Base-by-base conservation (phyloP, 2,329 filamentous ascomycete genomes). In the Fusarium sp. region DNA sequence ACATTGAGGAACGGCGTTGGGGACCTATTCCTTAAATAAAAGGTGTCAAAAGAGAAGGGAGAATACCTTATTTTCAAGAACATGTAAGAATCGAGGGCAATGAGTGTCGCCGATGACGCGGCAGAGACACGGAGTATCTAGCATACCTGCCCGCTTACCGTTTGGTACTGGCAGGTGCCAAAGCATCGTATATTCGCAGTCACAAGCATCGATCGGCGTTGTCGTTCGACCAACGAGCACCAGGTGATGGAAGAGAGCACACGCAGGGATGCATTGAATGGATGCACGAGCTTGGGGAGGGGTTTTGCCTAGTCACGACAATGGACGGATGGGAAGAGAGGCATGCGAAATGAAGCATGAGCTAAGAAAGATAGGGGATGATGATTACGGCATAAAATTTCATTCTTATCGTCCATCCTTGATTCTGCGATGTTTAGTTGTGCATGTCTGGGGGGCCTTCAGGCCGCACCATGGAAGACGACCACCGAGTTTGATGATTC, bases 1-100 rank as follows among this genome's bases (percentile, higher is more conserved):
- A 78, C 83, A 20, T 70, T 85, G 67, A 83, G 87, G 60, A 90
- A 89, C 72, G 88, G 88, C 43, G 84, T 81, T 66, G 85, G 85
- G 41, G 88, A 90, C 74, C 81, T 91, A 74, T 90, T 90, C 79
- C 84, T 90, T 68, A 77, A 77, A 74, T 81, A 77, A 78, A 64
- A 46, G 52, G 20, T 25, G 45, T 17, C 21, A 46, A 31, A 31
- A 31, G 29, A 31, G 29, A 31, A 14, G 29, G 37, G 39, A 42
- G 41, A 33, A 29, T n/a, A 47, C 40, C 37, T 39, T 39, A 43
- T 52, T 33, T 33, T 14, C 56, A 23, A 42, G 47, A 39, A 15
- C 46, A 46, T 68, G 56, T 61, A 57, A 45, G 48, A 49, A 39
- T 33, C 31, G 21, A 37, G 46, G 21, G 41, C 40, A 46, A 57